Conservation (phyloP, 2,329 filamentous ascomycete genomes). For the Corynespora cassiicola region DNA sequence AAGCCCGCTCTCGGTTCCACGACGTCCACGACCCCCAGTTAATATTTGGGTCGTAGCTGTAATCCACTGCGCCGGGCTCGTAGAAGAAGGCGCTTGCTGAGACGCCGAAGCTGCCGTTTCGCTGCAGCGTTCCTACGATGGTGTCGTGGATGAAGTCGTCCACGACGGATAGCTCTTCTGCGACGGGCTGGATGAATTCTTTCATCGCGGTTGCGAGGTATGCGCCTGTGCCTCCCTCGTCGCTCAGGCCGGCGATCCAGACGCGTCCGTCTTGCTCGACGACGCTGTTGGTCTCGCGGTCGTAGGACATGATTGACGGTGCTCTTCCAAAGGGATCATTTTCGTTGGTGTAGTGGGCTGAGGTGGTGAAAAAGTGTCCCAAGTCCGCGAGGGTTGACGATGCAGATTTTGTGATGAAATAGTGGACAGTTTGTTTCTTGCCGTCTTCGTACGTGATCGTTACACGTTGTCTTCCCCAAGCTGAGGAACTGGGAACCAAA, state of each 20-base stretch:
- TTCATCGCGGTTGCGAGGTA: slow-evolving; percentile 64
- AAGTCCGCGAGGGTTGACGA: slow-evolving; percentile 54
- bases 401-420: slow-evolving; percentile 59
- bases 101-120: slow-evolving; percentile 53
- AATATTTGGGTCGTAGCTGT: slow-evolving; percentile 51
- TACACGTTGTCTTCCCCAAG: slow-evolving; percentile 60
- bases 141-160: slow-evolving; percentile 62
- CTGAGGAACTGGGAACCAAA: slow-evolving; percentile 50
- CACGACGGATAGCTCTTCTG: slow-evolving; percentile 58
- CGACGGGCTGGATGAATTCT: slow-evolving; percentile 58
- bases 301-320: slow-evolving; percentile 64
- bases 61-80: slow-evolving; percentile 53
- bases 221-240: slow-evolving; percentile 65
- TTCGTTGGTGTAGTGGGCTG: slow-evolving; percentile 59
- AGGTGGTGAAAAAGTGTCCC: slow-evolving; percentile 61
- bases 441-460: slow-evolving; percentile 57
- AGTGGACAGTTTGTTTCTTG: slow-evolving; percentile 62
- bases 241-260: slow-evolving; percentile 67
- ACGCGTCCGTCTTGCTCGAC: slow-evolving; percentile 57
- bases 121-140: slow-evolving; percentile 56
- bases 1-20: slow-evolving; percentile 58
- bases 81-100: slow-evolving; percentile 66
- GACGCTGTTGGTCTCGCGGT: slow-evolving; percentile 44
- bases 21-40: slow-evolving; percentile 60
- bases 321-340: slow-evolving; percentile 62